phyloP scores from a whole-genome alignment of 208 protist species.

The Trypanosoma brucei region DNA sequence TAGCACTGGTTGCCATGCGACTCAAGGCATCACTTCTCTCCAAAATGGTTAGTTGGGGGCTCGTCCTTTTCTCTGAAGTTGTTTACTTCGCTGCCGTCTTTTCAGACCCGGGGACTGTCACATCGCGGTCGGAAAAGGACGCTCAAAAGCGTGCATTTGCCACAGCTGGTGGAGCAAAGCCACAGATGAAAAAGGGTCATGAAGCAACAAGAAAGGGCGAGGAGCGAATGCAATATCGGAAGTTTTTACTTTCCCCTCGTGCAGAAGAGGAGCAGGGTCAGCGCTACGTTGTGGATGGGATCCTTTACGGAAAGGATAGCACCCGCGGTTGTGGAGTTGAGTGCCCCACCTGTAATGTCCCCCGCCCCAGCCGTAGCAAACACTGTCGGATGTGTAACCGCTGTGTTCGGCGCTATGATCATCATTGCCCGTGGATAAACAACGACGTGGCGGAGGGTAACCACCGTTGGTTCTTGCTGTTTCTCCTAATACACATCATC shows the following conservation, averaged over 20 bases:
- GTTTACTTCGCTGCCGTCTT: conserved; percentile 70
- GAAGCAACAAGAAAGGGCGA: neutral
- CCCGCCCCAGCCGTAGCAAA: conserved; percentile 90
- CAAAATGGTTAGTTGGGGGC: conserved; percentile 49
- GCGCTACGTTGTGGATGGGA: conserved; percentile 73
- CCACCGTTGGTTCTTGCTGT: conserved; percentile 88
- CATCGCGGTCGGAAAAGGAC: conserved; percentile 28
- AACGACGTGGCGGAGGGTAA: conserved; percentile 94
- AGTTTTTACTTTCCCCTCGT: conserved; percentile 26
- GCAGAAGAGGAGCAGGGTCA: conserved; percentile 60
- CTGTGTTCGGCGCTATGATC: conserved; percentile 95
- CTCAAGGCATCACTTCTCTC: conserved; percentile 38
- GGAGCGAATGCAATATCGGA: neutral
- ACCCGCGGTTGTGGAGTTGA: conserved; percentile 28
- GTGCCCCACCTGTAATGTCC: conserved; percentile 69
- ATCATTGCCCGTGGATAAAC: conserved; percentile 97
- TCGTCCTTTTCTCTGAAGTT: conserved; percentile 58
- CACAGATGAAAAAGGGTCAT: neutral
- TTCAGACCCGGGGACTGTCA: conserved; percentile 79
- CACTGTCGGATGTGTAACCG: conserved; percentile 90
- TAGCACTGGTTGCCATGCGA: conserved; percentile 49
- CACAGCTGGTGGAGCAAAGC: neutral
- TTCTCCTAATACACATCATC: conserved; percentile 83
- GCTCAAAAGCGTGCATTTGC: conserved; percentile 19
- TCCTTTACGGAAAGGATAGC: conserved; percentile 45